Base-by-base conservation (phyloP, 2,329 filamentous ascomycete genomes). In the Colletotrichum scovillei region DNA sequence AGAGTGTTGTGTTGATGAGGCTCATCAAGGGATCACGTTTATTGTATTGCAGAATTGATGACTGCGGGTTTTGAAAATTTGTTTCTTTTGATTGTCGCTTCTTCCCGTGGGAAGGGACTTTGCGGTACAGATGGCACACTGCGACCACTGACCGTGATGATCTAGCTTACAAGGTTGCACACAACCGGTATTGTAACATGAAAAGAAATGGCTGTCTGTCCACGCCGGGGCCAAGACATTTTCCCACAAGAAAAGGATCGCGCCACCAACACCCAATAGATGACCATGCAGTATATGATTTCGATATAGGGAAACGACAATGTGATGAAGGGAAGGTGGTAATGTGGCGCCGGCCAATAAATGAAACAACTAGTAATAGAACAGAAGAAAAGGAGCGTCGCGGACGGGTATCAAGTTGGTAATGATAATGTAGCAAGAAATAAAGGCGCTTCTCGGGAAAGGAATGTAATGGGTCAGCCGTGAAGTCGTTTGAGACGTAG, bases 321-420 rank as follows among this genome's bases (percentile, higher is more conserved):
- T n/a, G 32, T 57, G 49, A 62, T 22, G 71, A 73, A 71, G 9
- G 71, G 35, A 73, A 66, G 38, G 19, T n/a, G 38, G 14, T 24
- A 55, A 14, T 52, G 55, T 59, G 53, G 53, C 30, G 56, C 26
- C 53, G 26, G 42, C 22, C 66, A 22, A 28, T 24, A 46, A 22
- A 24, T 65, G 46, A 66, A 69, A 52, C 42, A 60, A 65, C 46
- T 60, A 32, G 22, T 49, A 28, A 16, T 63, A 26, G 32, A 63
- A 53, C n/a, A 68, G 49, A 59, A 69, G 22, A 22, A 59, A 63
- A 55, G 62, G 68, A 74, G 72, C 59, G 72, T 72, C 63, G 62
- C 72, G 68, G 69, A 72, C 72, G 72, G 72, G 72, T 74, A 74
- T 74, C 69, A 72, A 72, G 67, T 63, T 53, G 35, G 58, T 59